Percentiles rank a stretch among this genome's conserved stretches.
phyloP scores from a whole-genome alignment of 306 rosid genomes.

The Senna tora region DNA sequence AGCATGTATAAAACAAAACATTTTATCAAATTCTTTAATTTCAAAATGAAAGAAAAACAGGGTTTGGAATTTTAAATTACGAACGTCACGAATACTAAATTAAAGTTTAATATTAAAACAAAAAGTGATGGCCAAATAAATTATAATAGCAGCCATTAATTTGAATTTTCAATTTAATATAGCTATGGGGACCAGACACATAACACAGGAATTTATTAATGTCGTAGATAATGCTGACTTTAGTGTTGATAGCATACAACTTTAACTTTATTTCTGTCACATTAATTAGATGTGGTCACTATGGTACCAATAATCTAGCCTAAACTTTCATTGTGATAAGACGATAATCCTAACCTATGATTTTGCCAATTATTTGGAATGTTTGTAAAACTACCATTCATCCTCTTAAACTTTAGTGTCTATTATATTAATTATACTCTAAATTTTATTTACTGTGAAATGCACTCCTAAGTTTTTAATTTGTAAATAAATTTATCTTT shows the following conservation, averaged over 20 bases:
- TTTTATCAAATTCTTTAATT: no score
- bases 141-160: neutral
- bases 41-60: neutral
- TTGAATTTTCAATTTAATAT: neutral
- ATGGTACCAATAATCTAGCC: neutral
- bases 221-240: neutral
- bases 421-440: no score
- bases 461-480: no score
- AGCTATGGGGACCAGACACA: neutral
- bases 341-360: neutral
- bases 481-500: no score
- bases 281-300: neutral
- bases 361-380: no score
- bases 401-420: no score
- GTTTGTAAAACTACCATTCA: no score
- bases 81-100: no score
- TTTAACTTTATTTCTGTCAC: slow-evolving; percentile 6
- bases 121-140: neutral
- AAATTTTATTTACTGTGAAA: no score
- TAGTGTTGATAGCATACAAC: neutral
- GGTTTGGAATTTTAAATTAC: neutral
- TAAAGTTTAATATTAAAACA: no score
- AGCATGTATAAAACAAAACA: no score
- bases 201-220: neutral
- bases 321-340: neutral